Percentiles rank a stretch among this genome's conserved stretches.
Evolutionary conservation across 2,329 filamentous ascomycete species (phyloP).

Genomic region (Cordyceps farinosa): DNA sequence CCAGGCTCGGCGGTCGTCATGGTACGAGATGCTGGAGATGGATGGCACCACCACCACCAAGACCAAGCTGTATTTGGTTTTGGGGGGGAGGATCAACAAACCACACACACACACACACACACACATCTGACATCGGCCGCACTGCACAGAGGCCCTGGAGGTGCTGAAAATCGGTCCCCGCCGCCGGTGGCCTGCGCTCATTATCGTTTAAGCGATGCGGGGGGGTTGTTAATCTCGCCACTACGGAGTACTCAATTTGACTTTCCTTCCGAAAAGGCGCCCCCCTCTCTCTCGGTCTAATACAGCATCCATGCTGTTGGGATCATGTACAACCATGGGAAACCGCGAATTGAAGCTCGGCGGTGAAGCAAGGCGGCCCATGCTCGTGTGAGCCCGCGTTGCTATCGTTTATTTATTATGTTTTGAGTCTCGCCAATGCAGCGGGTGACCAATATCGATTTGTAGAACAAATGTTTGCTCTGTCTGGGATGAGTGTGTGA

Average conservation of each 20-base stretch:
- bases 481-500: no score
- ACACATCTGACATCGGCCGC: background rate
- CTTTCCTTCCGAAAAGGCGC: background rate
- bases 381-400: no score
- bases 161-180: background rate
- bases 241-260: background rate
- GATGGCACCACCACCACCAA: background rate
- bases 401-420: no score
- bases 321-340: no score
- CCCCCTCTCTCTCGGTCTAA: no score
- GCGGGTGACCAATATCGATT: no score
- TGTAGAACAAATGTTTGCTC: no score
- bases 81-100: background rate
- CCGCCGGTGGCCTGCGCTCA: background rate
- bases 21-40: constrained; percentile 3
- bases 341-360: no score
- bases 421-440: no score
- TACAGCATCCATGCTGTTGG: no score
- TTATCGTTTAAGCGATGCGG: background rate
- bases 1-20: background rate
- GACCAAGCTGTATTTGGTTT: background rate
- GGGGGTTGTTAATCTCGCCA: background rate
- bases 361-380: no score
- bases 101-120: background rate
- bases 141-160: background rate